Evolutionary conservation across 2,329 filamentous ascomycete genomes (phyloP), one percentile per base, ranked within the genome.

Genomic region (Hypoxylon sp.): DNA sequence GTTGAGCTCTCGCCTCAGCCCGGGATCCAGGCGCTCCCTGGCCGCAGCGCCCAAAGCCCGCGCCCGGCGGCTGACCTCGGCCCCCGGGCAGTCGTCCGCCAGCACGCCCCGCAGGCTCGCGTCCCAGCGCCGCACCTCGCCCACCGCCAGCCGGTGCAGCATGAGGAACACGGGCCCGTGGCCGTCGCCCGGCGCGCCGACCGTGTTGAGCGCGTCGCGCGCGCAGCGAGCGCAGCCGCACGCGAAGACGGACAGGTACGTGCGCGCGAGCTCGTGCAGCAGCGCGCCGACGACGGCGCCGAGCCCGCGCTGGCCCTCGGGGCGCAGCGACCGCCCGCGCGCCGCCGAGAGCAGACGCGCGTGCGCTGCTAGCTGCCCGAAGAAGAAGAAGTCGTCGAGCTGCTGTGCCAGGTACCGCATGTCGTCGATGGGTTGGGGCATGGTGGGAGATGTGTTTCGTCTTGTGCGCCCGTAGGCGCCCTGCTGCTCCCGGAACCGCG

Each of bases 351-450:
- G 48, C 60, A 8, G 26, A 35, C 4, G 4, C 5, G 63, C n/a
- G 11, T 48, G n/a, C 4, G 7, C 9, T 3, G 23, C 7, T 11
- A 67, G 49, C 3, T 23, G 18, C 4, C 48, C 48, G 21, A 68
- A 62, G 60, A 69, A 69, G 49, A 67, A 68, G 33, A 62, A 68
- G 1, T 52, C 27, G 38, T 68, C 66, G 2, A 69, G 38, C 11
- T 45, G 26, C 2, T 49, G 4, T 8, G 57, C 48, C 4, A 62
- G 46, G 13, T n/a, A 29, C 9, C 15, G 8, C 2, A 62, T 24
- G 21, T 64, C 55, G 2, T 40, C 13, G 0, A 37, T 4, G 35
- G 35, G 23, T 6, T n/a, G 21, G 13, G 3, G 18, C 18, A 4
- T 40, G 7, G n/a, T 17, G n/a, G n/a, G 20, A 7, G 9, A 4